phyloP scores from a whole-genome alignment of 2,329 filamentous ascomycete genomes.

The Ascocoryne sarcoides region DNA sequence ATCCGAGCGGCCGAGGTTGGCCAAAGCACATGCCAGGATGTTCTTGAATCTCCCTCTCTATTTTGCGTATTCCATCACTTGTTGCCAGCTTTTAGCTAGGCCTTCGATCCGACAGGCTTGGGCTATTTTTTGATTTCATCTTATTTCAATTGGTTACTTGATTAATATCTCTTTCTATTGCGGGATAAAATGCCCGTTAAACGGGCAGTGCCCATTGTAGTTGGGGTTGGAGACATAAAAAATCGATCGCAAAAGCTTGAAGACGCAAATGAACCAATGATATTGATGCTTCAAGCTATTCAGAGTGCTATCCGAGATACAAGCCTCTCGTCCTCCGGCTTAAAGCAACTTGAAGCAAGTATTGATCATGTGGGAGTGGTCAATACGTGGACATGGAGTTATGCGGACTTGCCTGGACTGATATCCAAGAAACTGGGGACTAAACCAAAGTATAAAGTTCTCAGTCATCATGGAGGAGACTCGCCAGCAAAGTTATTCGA shows the following conservation, averaged over 20 bases:
- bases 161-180: no score
- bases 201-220: constrained; percentile 40
- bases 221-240: constrained; percentile 54
- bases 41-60: no score
- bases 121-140: no score
- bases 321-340: constrained; percentile 23
- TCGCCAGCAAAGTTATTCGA: constrained; percentile 55
- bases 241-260: constrained; percentile 43
- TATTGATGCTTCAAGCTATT: constrained; percentile 50
- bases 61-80: no score
- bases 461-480: constrained; percentile 54
- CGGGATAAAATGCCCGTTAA: constrained; percentile 7
- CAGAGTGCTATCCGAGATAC: constrained; percentile 43
- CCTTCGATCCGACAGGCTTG: no score
- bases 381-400: constrained; percentile 58
- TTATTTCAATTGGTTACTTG: no score
- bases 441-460: constrained; percentile 37
- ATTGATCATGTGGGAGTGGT: constrained; percentile 54
- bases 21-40: no score
- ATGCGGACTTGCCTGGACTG: constrained; percentile 47
- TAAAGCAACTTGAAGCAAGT: constrained; percentile 31
- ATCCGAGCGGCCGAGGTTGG: no score
- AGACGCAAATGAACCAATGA: constrained; percentile 49
- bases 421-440: constrained; percentile 42
- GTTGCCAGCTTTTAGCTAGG: no score